These are phyloP conservation scores for Fulvia fulva DNA, from an alignment of 2,329 filamentous ascomycete genomes.

Conservation along the genomic window DNA sequence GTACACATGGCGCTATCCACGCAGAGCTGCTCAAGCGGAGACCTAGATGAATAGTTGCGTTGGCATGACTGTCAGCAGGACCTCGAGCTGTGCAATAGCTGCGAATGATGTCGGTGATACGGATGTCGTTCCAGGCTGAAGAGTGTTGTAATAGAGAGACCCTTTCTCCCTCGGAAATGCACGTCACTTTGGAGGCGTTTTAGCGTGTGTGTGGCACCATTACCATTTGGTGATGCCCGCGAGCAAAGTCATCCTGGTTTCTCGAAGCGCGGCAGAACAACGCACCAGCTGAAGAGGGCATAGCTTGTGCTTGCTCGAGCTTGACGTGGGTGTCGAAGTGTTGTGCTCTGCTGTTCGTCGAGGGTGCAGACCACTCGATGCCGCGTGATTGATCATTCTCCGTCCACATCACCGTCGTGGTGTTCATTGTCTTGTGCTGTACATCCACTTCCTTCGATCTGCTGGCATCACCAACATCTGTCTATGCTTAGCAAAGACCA, in stretches of 20 bases:
- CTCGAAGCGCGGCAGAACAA: background rate
- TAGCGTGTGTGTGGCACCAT: too few relatives aligned
- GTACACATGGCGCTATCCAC: background rate
- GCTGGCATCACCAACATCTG: background rate
- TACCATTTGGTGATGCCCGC: background rate
- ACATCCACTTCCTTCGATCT: background rate
- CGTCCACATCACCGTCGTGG: background rate
- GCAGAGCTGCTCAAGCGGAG: background rate
- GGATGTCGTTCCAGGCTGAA: too few relatives aligned
- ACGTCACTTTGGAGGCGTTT: background rate
- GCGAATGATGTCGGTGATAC: too few relatives aligned
- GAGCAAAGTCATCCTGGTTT: background rate
- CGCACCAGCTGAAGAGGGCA: background rate
- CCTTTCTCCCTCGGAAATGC: background rate
- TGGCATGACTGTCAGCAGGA: background rate
- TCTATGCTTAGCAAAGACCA: background rate
- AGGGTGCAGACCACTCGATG: background rate
- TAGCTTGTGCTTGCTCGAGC: background rate
- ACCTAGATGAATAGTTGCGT: background rate
- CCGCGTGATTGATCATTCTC: background rate
- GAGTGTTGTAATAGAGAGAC: background rate
- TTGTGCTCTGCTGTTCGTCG: background rate
- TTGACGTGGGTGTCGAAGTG: background rate
- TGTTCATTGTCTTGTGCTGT: background rate
- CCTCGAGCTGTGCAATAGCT: too few relatives aligned